Evolutionary conservation across 2,329 filamentous ascomycete species (phyloP), one percentile per base, ranked within the genome.

Genomic region (Epicoccum sorghinum): DNA sequence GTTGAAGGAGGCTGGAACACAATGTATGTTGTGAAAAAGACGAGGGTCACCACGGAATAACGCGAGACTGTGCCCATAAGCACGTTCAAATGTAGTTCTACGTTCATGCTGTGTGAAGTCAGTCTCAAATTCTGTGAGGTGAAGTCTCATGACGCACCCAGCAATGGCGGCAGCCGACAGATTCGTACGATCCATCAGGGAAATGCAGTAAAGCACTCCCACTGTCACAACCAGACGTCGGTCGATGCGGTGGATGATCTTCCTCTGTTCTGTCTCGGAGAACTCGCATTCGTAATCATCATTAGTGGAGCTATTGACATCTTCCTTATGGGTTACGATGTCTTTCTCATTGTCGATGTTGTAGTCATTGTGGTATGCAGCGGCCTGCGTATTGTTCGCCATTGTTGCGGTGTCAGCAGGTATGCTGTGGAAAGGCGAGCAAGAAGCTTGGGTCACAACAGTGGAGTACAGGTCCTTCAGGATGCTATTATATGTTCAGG

Each of bases 181-280:
- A 72, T 93, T 93, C 2, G 88, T 91, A 29, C 90, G 81, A 68
- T 95, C 90, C 85, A 93, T 90, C 55, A 93, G 77, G 60, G 84
- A 88, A 64, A 90, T 80, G 69, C 88, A 90, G 73, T 93, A 93
- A 76, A 91, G 82, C 60, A 83, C 72, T 7, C 79, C 79, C 1
- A 80, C 72, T 0, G 77, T 80, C 18, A 77, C 62, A 14, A 81
- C 78, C n/a, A 82, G 69, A 27, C 79, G 76, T 30, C 71, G 77
- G 73, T 96, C 91, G 62, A 95, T 79, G 10, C 85, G 84, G 51
- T 82, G 80, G 37, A 92, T 85, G 65, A 95, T 90, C 37, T 77
- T 82, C 68, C 79, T 84, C 75, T 89, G 83, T 74, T 93, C 86
- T 14, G 79, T 74, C 0, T 80, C 79, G 0, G 83, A 81, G 72